A percentile compares a stretch with the other conserved stretches of the same genome.
These are phyloP conservation scores for Euphrasia confusa DNA, from an alignment of 257 asterid genomes.

Conservation along the genomic window DNA sequence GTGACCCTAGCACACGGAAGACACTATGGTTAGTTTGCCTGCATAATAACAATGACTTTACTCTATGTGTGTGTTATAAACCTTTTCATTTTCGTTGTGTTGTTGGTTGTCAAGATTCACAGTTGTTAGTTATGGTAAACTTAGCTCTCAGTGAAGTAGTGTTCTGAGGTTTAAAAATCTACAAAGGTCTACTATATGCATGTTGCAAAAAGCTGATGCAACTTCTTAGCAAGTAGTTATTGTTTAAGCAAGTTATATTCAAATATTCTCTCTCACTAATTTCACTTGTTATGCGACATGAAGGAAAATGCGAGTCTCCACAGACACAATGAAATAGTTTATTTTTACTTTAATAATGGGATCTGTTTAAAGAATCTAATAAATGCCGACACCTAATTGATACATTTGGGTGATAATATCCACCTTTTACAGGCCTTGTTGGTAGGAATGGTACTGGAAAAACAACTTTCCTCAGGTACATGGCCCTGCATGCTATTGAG, in stretches of 20 bases:
- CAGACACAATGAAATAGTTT: background rate
- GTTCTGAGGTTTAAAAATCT: conserved; percentile 8
- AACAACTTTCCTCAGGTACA: conserved; percentile 90
- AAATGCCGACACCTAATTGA: background rate
- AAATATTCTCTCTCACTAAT: background rate
- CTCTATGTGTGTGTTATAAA: conserved; percentile 2
- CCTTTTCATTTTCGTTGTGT: conserved; percentile 8
- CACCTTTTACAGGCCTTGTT: conserved; percentile 65
- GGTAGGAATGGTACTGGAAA: conserved; percentile 99
- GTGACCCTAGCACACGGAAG: conserved; percentile 88
- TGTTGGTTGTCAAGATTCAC: background rate
- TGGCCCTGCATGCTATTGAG: conserved; percentile 98
- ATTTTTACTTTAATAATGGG: background rate
- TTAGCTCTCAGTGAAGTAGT: conserved; percentile 8
- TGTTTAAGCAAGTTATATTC: conserved; percentile 14
- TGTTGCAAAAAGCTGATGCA: conserved; percentile 3
- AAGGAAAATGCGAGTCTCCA: conserved; percentile 5
- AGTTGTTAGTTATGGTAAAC: conserved; percentile 15
- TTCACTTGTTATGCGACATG: conserved; percentile 2
- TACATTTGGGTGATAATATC: conserved; percentile 19
- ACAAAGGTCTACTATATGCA: conserved; percentile 11
- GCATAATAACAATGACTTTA: conserved; percentile 20
- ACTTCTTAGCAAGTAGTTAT: conserved; percentile 10
- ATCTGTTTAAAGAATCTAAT: background rate
- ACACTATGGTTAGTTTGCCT: conserved; percentile 78